These are phyloP conservation scores for Penicillium palitans DNA, from an alignment of 2,329 filamentous ascomycete genomes.

Conservation along the genomic window DNA sequence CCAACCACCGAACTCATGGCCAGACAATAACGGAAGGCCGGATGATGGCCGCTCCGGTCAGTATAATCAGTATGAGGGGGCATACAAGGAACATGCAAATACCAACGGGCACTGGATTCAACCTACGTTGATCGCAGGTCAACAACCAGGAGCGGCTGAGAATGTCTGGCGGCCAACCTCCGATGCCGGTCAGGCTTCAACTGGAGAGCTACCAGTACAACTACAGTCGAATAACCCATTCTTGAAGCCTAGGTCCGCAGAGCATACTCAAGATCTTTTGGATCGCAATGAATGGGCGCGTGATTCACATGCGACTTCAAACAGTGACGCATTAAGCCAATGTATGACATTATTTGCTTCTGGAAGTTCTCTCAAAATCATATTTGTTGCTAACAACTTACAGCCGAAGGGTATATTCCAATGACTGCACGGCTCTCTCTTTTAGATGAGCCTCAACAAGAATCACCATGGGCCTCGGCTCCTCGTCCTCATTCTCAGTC, in stretches of 20 bases:
- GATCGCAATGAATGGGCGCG: conserved; percentile 24
- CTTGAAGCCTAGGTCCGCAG: conserved; percentile 29
- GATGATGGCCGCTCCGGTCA: conserved; percentile 14
- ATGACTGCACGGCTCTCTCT: conserved; percentile 43
- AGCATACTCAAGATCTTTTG: conserved; percentile 24
- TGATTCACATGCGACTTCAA: conserved; percentile 25
- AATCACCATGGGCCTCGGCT: conserved; percentile 32
- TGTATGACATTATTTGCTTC: conserved; percentile 25
- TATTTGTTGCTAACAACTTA: conserved; percentile 13
- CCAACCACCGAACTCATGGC: conserved; percentile 35
- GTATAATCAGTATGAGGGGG: conserved; percentile 5
- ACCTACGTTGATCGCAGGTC: conserved; percentile 25
- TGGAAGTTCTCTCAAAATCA: neutral
- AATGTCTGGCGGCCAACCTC: conserved; percentile 23
- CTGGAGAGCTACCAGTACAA: conserved; percentile 31
- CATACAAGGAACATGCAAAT: conserved; percentile 10
- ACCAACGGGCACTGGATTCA: conserved; percentile 21
- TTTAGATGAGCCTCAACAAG: conserved; percentile 30
- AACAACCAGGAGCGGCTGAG: conserved; percentile 23
- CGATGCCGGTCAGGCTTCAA: conserved; percentile 11
- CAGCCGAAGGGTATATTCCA: conserved; percentile 41
- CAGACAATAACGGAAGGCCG: conserved; percentile 27
- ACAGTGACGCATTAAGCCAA: conserved; percentile 35
- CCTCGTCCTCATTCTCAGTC: conserved; percentile 11
- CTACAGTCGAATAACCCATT: conserved; percentile 46